Evolutionary conservation across 2,329 filamentous ascomycete genomes (phyloP), one percentile per base, ranked within the genome.

Genomic region (Ceratocystis huliohia): DNA sequence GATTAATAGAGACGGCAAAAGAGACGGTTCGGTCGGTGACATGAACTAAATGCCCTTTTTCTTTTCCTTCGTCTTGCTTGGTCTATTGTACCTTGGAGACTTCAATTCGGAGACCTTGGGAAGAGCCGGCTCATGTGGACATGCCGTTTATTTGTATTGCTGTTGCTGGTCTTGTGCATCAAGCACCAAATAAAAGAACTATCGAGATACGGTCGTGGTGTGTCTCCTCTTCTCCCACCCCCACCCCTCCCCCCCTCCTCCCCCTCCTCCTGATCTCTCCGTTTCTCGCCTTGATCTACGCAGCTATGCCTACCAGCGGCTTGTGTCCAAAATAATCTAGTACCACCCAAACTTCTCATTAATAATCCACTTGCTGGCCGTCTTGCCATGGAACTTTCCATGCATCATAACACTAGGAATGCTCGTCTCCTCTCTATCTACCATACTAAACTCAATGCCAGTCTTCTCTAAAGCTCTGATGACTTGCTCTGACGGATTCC

Each of bases 341-440:
- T 86, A 90, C 88, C 88, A 93, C 0, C 80, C 87, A 75, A 83
- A 91, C 76, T 90, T 91, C 75, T 92, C 88, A 72, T 88, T 90
- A 13, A 80, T 82, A 63, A 90, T 75, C 88, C 89, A 93, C 63
- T 88, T 84, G 5, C 90, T 75, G 13, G 67, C 61, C 17, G n/a
- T 44, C 20, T 64, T 66, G 28, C 61, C 64, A 41, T 66, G 61
- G 61, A 65, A 68, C 13, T 30, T 30, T 3, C 67, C 67, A 71
- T 88, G 87, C 88, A 87, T 91, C 75, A 82, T 84, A 74, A 92
- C 72, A 71, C 86, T 88, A 0, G 87, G 78, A 68, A 93, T 88
- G 73, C 86, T 89, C 65, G 86, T 81, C 63, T 75, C 76, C 65
- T 91, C 83, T 44, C 89, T 77, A 1, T 82, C 78, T 0, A 84